Base-by-base conservation (phyloP, 75 land plant genomes). In the Cryptomeria japonica region DNA sequence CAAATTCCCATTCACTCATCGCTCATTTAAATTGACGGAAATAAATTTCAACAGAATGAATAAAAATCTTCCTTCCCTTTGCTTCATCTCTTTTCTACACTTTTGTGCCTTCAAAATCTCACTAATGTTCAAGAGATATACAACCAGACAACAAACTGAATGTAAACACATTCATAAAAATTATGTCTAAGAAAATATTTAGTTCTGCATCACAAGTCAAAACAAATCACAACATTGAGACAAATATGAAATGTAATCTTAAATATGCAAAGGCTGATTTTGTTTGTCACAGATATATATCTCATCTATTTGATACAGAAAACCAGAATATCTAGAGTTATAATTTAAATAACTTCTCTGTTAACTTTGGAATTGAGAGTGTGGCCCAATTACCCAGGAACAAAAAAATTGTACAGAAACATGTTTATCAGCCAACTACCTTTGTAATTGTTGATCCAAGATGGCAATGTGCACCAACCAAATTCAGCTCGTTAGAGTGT, bases 381-480 rank as follows among this genome's bases (percentile, higher is more conserved):
- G 32, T 46, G 34, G 1, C 32, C 84, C n/a, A 13, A 82, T n/a
- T 82, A 28, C 28, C 13, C 31, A 8, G 15, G 51, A 49, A 1
- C 51, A 49, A 31, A 87, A 38, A 12, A 49, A 87, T n/a, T 58
- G 44, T 55, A 6, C 15, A n/a, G 4, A 18, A 51, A 31, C 22
- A 34, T 15, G 38, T 56, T 73, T n/a, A 28, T 19, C 4, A 31
- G 42, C 22, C 14, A 41, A 82, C 61, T 89, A 96, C 99, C 95
- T 98, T 98, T 32, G 98, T 95, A 36, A 98, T 98, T 80, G 99
- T 98, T 41, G 99, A 98, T 28, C 99, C 99, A 70, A 98, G 92
- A 90, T 98, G 99, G 84, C 99, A 98, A 86, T 98, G 99, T 28
- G 93, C 99, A 22, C 99, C 99, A 19, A 96, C 98, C 82, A 98